A percentile compares a stretch with the other conserved stretches of the same genome.
Conservation (phyloP, 2,329 filamentous ascomycete genomes). For the Neopestalotiopsis clavispora region DNA sequence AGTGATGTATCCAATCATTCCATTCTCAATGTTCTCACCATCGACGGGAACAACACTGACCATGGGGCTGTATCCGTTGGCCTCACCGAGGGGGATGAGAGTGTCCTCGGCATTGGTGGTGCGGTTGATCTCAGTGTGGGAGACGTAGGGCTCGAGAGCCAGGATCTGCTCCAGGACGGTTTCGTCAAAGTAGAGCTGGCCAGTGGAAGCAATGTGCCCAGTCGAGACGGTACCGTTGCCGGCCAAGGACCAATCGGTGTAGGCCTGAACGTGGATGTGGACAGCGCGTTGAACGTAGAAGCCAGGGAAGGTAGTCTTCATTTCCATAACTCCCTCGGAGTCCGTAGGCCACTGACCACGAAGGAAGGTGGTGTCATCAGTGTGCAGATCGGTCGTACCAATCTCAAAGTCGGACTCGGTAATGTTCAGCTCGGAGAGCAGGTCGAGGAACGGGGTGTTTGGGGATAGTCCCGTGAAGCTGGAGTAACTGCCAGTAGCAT, state of each 20-base stretch:
- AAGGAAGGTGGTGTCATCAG: constrained; percentile 34
- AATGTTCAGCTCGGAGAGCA: constrained; percentile 35
- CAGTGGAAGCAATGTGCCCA: constrained; percentile 20
- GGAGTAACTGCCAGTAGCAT: constrained; percentile 50
- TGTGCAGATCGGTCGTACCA: constrained; percentile 27
- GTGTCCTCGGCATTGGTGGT: constrained; percentile 35
- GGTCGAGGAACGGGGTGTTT: constrained; percentile 32
- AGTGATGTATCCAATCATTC: constrained; percentile 41
- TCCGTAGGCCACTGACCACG: constrained; percentile 35
- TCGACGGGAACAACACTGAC: constrained; percentile 37
- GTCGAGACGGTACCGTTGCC: constrained; percentile 23
- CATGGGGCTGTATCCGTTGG: constrained; percentile 35
- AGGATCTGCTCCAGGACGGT: constrained; percentile 32
- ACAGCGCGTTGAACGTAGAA: constrained; percentile 29
- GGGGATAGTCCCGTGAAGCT: constrained; percentile 34
- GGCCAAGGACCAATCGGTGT: constrained; percentile 20
- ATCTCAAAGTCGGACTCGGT: constrained; percentile 22
- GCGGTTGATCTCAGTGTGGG: constrained; percentile 39
- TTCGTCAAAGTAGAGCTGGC: constrained; percentile 24
- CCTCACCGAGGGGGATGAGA: constrained; percentile 22
- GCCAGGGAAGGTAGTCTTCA: constrained; percentile 29
- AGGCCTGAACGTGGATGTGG: constrained; percentile 26
- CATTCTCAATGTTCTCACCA: constrained; percentile 38
- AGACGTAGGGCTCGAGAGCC: constrained; percentile 37
- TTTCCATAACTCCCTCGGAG: constrained; percentile 30